Percentiles rank a stretch among this genome's conserved stretches.
These are phyloP conservation scores for Aspergillus flavus DNA, from an alignment of 2,329 filamentous ascomycete species.

Conservation along the genomic window DNA sequence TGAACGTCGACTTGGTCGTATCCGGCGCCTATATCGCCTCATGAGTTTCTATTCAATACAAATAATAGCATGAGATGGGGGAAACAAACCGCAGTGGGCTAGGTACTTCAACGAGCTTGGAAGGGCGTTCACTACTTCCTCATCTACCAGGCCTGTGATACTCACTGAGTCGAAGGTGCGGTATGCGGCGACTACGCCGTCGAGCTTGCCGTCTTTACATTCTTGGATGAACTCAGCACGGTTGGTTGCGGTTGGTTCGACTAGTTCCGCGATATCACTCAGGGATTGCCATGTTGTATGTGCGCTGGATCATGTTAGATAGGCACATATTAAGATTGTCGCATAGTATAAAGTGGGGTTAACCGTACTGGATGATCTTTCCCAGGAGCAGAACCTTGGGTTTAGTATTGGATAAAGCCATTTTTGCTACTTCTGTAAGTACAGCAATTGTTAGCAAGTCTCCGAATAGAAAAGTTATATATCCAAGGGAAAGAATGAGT, in stretches of 20 bases:
- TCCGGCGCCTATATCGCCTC: slow-evolving; percentile 63
- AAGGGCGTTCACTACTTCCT: slow-evolving; percentile 63
- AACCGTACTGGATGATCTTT: slow-evolving; percentile 63
- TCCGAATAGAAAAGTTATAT: slow-evolving; percentile 16
- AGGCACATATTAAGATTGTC: background rate
- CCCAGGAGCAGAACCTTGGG: slow-evolving; percentile 67
- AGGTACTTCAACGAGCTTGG: slow-evolving; percentile 43
- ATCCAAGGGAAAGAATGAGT: background rate
- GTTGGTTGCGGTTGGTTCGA: slow-evolving; percentile 63
- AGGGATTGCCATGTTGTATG: slow-evolving; percentile 66
- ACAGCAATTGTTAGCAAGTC: background rate
- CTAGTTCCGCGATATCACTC: slow-evolving; percentile 63
- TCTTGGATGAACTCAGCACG: slow-evolving; percentile 71
- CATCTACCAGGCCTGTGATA: slow-evolving; percentile 71
- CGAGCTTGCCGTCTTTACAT: slow-evolving; percentile 65
- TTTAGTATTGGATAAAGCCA: slow-evolving; percentile 35
- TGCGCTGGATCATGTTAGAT: slow-evolving; percentile 47
- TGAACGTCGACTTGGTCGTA: slow-evolving; percentile 80
- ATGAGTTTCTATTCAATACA: background rate
- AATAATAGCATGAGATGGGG: background rate
- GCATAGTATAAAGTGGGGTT: background rate
- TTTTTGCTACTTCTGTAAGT: background rate
- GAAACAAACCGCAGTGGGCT: slow-evolving; percentile 42
- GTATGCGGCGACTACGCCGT: slow-evolving; percentile 67
- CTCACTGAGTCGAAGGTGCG: slow-evolving; percentile 68